phyloP scores from a whole-genome alignment of 371 early-diverging fungal genomes.

The Mucor velutinosus region DNA sequence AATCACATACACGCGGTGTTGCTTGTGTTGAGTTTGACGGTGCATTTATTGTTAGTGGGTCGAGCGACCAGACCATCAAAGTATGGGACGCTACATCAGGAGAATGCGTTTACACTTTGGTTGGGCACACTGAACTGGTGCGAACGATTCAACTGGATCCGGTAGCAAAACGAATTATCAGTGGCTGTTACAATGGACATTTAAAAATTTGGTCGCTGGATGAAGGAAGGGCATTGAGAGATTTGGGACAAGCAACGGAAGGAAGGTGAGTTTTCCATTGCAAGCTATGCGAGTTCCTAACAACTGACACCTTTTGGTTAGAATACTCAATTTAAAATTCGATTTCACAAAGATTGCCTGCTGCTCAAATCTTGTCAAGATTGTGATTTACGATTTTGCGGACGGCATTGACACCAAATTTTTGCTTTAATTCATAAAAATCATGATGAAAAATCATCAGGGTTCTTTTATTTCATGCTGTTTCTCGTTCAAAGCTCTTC shows the following conservation, averaged over 20 bases:
- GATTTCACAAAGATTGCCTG: slow-evolving; percentile 81
- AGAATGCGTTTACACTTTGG: slow-evolving; percentile 40
- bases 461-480: too few species aligned
- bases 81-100: slow-evolving; percentile 85
- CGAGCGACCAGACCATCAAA: slow-evolving; percentile 93
- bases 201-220: slow-evolving; percentile 85
- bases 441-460: too few species aligned
- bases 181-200: slow-evolving; percentile 83
- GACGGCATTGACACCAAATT: slow-evolving; percentile 67
- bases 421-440: slow-evolving; percentile 22
- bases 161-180: slow-evolving; percentile 62
- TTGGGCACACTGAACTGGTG: slow-evolving; percentile 79
- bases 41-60: slow-evolving; percentile 90
- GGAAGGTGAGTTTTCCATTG: slow-evolving; percentile 49
- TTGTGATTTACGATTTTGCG: slow-evolving; percentile 82
- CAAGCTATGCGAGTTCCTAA: too few species aligned
- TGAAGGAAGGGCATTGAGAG: slow-evolving; percentile 50
- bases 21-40: slow-evolving; percentile 96
- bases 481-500: slow-evolving; percentile 24
- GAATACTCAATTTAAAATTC: slow-evolving; percentile 87
- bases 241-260: slow-evolving; percentile 61
- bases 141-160: slow-evolving; percentile 65
- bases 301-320: slow-evolving; percentile 21
- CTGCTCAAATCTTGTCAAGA: slow-evolving; percentile 75
- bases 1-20: slow-evolving; percentile 78